These are phyloP conservation scores for Aurinia saxatilis DNA, from an alignment of 345 rosid genomes.

Conservation along the genomic window DNA sequence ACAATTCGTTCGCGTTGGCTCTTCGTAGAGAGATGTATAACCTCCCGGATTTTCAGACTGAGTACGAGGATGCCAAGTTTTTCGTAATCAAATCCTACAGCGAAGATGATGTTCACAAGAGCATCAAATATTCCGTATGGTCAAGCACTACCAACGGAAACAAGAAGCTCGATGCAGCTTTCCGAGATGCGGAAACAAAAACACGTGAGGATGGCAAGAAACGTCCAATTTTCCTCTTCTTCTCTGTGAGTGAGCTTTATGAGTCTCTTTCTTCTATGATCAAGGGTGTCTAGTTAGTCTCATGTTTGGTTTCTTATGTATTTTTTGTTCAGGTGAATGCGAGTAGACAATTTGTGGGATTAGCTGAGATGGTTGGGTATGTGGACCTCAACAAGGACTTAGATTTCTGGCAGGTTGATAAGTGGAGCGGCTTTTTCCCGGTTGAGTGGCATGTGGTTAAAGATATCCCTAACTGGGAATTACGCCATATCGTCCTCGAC, in stretches of 20 bases:
- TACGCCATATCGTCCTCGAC: constrained; percentile 58
- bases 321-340: constrained; percentile 55
- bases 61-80: constrained; percentile 48
- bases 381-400: constrained; percentile 69
- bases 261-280: neutral
- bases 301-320: neutral
- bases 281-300: neutral
- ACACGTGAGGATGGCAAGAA: constrained; percentile 36
- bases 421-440: constrained; percentile 78
- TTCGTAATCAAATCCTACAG: constrained; percentile 73
- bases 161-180: constrained; percentile 67
- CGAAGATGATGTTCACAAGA: constrained; percentile 77
- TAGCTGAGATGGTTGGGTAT: constrained; percentile 72
- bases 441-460: constrained; percentile 71
- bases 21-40: constrained; percentile 42
- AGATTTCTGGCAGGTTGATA: constrained; percentile 78
- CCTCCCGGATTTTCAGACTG: constrained; percentile 47
- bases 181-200: constrained; percentile 39
- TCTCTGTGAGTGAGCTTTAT: constrained; percentile 57
- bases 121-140: constrained; percentile 72
- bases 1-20: constrained; percentile 25
- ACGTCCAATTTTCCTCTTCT: constrained; percentile 66
- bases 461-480: constrained; percentile 59
- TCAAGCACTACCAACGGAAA: constrained; percentile 67
- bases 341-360: constrained; percentile 79